Evolutionary conservation across 2,329 filamentous ascomycete genomes (phyloP).

Genomic region (Gnomoniopsis sp.): DNA sequence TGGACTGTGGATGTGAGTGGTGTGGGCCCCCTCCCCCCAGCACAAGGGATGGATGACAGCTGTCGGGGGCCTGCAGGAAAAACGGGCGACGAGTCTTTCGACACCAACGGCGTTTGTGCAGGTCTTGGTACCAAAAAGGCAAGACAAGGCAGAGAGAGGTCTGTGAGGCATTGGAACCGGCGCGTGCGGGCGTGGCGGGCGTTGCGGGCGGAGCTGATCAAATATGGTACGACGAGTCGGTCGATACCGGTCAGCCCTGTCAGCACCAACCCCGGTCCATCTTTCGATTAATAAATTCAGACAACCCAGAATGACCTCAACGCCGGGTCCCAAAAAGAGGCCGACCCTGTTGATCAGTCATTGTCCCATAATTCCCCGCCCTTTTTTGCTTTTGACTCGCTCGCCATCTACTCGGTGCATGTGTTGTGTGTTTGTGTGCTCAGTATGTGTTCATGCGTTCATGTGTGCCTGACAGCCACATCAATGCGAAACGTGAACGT

Average conservation of each 20-base stretch:
- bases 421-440: no score
- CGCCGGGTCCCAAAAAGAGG: not conserved
- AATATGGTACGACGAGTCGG: constrained; percentile 19
- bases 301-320: constrained; percentile 10
- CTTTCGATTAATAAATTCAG: constrained; percentile 3
- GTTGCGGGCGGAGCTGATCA: constrained; percentile 11
- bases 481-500: not conserved
- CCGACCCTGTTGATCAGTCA: not conserved
- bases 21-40: no score
- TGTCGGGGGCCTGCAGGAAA: constrained; percentile 7
- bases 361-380: not conserved
- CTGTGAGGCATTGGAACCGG: no score
- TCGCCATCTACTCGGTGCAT: no score
- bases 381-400: not conserved
- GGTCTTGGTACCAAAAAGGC: no score
- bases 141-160: not conserved
- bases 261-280: not conserved
- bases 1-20: not conserved
- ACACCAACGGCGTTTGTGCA: constrained; percentile 11
- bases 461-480: no score
- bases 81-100: constrained; percentile 17
- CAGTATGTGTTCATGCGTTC: no score
- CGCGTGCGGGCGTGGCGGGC: no score
- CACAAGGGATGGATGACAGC: constrained; percentile 2
- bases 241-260: constrained; percentile 18